Evolutionary conservation across 805 yeast species (phyloP), one percentile per base, ranked within the genome.

Genomic region (Kurtzmaniella cleridarum): DNA sequence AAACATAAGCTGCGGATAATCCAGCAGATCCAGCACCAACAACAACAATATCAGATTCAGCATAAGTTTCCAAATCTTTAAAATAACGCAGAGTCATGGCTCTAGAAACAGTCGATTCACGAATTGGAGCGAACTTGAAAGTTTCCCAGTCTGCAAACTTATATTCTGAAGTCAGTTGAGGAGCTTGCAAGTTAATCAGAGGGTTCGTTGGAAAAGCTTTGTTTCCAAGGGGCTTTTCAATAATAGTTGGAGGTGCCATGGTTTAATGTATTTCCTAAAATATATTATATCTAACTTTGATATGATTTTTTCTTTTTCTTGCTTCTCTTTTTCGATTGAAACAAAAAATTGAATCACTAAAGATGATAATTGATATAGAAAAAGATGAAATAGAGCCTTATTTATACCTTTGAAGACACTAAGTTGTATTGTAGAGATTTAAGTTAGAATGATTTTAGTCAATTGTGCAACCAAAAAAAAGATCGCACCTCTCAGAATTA

Each of bases 21-120:
- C 90, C 90, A 32, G 86, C 79, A 18, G 86, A 79, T 30, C 90
- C 89, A 20, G 88, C 89, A 41, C 91, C 91, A 43, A 83, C 75
- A 51, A 83, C 78, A 32, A 83, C 84, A 34, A 83, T 74, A 52
- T 83, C 91, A 10, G 84, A 73, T 51, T 82, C 89, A 16, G 89
- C 81, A 57, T 76, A 81, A 58, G 77, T 79, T 67, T 83, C 84
- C 53, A 83, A 60, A 54, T 83, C 90, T 28, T 75, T 73, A 55
- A 81, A 83, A 63, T 83, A 83, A 47, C 90, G 75, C 42, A 66
- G 68, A 32, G 89, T 82, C 90, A 83, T 83, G 27, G 90, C 91
- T 44, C 90, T 73, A 7, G 89, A 80, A 27, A 84, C 90, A 2
- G 84, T 79, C 6, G 87, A 78, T 64, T 83, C 91, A 43, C 89